phyloP scores from a whole-genome alignment of 2,329 filamentous ascomycete genomes.

The Penicillium sp. region DNA sequence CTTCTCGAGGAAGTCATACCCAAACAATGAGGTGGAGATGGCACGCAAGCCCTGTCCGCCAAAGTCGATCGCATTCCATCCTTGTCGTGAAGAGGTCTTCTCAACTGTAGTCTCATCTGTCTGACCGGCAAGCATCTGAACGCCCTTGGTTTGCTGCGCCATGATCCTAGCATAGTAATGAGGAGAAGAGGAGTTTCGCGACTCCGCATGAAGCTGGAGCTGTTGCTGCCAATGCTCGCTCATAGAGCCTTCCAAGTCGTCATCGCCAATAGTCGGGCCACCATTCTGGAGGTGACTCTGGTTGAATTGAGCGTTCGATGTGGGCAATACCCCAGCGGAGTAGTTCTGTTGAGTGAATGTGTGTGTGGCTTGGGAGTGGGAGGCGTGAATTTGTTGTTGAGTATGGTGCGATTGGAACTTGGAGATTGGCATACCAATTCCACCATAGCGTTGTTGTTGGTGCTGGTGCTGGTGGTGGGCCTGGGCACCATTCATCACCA shows the following conservation, averaged over 20 bases:
- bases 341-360: slow-evolving; percentile 52
- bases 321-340: slow-evolving; percentile 47
- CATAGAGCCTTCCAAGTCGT: slow-evolving; percentile 58
- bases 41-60: slow-evolving; percentile 93
- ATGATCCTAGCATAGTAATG: slow-evolving; percentile 65
- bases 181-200: slow-evolving; percentile 67
- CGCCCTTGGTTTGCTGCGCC: slow-evolving; percentile 49
- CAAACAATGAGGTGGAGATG: slow-evolving; percentile 76
- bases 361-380: slow-evolving; percentile 46
- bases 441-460: slow-evolving; percentile 32
- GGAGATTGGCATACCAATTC: slow-evolving; percentile 46
- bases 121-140: slow-evolving; percentile 50
- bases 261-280: slow-evolving; percentile 56
- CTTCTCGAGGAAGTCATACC: slow-evolving; percentile 85
- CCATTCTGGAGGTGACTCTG: slow-evolving; percentile 62
- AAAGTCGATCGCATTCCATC: slow-evolving; percentile 92
- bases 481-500: slow-evolving; percentile 53
- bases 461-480: slow-evolving; percentile 23
- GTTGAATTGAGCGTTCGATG: slow-evolving; percentile 58
- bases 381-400: slow-evolving; percentile 46
- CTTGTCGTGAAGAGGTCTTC: slow-evolving; percentile 62
- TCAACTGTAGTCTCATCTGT: slow-evolving; percentile 52
- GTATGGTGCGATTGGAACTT: slow-evolving; percentile 48
- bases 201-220: slow-evolving; percentile 74
- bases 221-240: slow-evolving; percentile 86